A percentile compares a stretch with the other conserved stretches of the same genome.
Conservation (phyloP, 768 basidiomycete species). For the Boletus bicolor region DNA sequence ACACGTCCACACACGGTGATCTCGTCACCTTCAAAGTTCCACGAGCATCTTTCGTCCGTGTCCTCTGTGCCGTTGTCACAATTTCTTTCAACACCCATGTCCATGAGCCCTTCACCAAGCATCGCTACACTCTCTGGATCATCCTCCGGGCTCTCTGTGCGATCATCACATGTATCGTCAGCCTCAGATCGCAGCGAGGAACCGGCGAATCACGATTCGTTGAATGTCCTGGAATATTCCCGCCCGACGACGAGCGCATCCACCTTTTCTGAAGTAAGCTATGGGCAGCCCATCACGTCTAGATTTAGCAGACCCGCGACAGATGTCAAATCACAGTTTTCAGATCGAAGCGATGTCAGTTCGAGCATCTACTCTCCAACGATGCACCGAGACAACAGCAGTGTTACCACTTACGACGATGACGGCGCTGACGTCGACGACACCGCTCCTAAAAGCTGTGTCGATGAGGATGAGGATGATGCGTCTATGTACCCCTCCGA, state of each 20-base stretch:
- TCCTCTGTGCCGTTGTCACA: slow-evolving; percentile 23
- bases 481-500: slow-evolving; percentile 30
- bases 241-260: slow-evolving; percentile 25
- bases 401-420: slow-evolving; percentile 19
- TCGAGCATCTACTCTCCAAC: slow-evolving; percentile 17
- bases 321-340: slow-evolving; percentile 17
- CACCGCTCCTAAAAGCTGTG: slow-evolving; percentile 2
- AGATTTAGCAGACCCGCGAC: background rate
- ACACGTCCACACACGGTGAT: slow-evolving; percentile 12
- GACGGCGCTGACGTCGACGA: slow-evolving; percentile 24
- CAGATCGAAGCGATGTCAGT: slow-evolving; percentile 18
- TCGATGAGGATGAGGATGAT: slow-evolving; percentile 28
- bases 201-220: slow-evolving; percentile 8
- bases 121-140: slow-evolving; percentile 26
- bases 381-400: slow-evolving; percentile 18
- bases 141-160: slow-evolving; percentile 28
- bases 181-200: slow-evolving; percentile 17
- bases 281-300: slow-evolving; percentile 13
- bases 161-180: slow-evolving; percentile 23
- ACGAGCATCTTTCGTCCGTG: slow-evolving; percentile 32
- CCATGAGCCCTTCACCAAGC: slow-evolving; percentile 21
- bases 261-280: slow-evolving; percentile 18
- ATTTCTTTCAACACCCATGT: slow-evolving; percentile 1
- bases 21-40: slow-evolving; percentile 27
- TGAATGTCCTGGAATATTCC: slow-evolving; percentile 6